Evolutionary conservation across 345 rosid species (phyloP), one percentile per base, ranked within the genome.

Genomic region (Capsella bursapastoris): DNA sequence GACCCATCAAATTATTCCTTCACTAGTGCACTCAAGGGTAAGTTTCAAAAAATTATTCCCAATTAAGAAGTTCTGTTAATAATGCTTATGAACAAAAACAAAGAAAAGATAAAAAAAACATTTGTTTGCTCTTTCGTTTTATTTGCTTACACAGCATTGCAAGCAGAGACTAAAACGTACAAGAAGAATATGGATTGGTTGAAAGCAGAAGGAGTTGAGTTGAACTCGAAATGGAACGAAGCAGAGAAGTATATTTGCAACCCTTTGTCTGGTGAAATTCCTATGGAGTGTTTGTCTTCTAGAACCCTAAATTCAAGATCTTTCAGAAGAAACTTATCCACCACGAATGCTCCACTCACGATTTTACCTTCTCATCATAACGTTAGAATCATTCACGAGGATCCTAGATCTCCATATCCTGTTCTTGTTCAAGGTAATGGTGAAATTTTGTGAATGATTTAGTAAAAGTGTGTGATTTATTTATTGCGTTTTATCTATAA

Each of bases 201-300:
- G 38, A 88, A 88, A n/a, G 87, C 89, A 10, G 88, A 89, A 15
- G 95, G 91, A 29, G 82, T 88, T 78, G 84, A 89, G 38, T 74
- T 92, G 48, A 82, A 92, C 66, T 88, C 98, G 6, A 90, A 92
- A 55, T 92, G 98, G 98, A 86, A 84, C 64, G 96, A 92, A 70
- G 98, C 98, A 10, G 96, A 92, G 84, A 90, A 86, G 51, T 92
- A 92, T 66, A 92, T 92, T 10, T 79, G 91, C 73, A 92, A 92
- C 61, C 98, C 98, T 34, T 83, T 83, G 27, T 92, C 98, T 50
- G 96, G 98, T 52, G 87, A 88, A 75, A 85, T 90, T 29, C 98
- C 98, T 6, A 77, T 83, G 87, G 98, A 90, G 75, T 92, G 98
- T 78, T 76, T 92, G 15, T 90, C 98, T 12, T 86, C 95, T 7